Conservation (phyloP, 169 alveolate genomes). For the Eimeria acervulina region DNA sequence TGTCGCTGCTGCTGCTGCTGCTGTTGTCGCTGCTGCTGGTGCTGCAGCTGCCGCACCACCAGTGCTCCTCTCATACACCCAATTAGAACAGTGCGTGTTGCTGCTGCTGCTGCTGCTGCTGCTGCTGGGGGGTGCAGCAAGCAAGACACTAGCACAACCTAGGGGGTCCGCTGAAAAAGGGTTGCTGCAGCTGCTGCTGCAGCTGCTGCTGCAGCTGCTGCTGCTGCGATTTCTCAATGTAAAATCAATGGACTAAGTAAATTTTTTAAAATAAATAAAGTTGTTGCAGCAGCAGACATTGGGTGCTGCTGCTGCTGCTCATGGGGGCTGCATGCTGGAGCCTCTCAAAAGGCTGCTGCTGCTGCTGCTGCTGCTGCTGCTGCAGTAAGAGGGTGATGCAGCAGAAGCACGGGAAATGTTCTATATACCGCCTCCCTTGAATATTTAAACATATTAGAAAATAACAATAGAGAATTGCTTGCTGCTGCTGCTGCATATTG, state of each 20-base stretch:
- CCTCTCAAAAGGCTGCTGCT: background rate
- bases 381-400: background rate
- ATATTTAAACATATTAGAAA: background rate
- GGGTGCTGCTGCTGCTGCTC: background rate
- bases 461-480: background rate
- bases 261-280: background rate
- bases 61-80: background rate
- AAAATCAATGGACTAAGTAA: background rate
- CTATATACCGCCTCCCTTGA: background rate
- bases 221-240: background rate
- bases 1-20: background rate
- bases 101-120: slow-evolving; percentile 38
- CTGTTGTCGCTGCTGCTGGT: slow-evolving; percentile 8
- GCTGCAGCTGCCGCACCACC: background rate
- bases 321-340: slow-evolving; percentile 44
- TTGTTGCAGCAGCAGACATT: background rate
- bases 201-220: slow-evolving; percentile 47
- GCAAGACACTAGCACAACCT: background rate
- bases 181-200: slow-evolving; percentile 34
- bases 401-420: background rate
- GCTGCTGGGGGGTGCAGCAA: slow-evolving; percentile 17
- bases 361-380: slow-evolving; percentile 12
- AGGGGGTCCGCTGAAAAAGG: background rate
- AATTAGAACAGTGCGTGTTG: background rate
- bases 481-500: slow-evolving; percentile 19